These are phyloP conservation scores for Neonothopanus nambi DNA, from an alignment of 1,284 basidiomycete genomes.

Conservation along the genomic window DNA sequence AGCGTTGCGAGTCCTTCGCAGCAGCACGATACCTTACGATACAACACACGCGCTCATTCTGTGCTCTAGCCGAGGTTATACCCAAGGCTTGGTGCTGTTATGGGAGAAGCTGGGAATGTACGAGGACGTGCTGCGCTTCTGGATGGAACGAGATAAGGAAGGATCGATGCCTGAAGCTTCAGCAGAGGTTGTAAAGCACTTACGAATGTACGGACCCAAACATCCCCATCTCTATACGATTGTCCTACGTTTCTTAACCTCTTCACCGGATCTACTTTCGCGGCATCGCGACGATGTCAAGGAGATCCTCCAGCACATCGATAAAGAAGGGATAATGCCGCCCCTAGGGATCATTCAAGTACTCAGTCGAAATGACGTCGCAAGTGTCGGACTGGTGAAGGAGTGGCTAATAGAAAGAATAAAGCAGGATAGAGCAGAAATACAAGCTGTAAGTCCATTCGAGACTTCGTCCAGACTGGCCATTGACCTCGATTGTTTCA, in stretches of 20 bases:
- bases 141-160: conserved; percentile 73
- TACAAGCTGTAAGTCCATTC: conserved; percentile 64
- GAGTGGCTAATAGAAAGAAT: conserved; percentile 85
- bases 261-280: conserved; percentile 66
- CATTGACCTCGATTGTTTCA: conserved; percentile 8
- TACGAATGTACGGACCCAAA: conserved; percentile 72
- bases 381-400: conserved; percentile 89
- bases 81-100: conserved; percentile 81
- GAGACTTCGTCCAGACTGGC: conserved; percentile 17
- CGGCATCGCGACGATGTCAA: conserved; percentile 74
- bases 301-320: conserved; percentile 73
- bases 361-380: conserved; percentile 82
- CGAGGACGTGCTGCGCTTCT: conserved; percentile 91
- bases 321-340: conserved; percentile 80
- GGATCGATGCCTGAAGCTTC: conserved; percentile 54
- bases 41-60: conserved; percentile 90
- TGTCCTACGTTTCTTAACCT: conserved; percentile 89
- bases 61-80: conserved; percentile 84
- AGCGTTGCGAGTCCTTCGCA: conserved; percentile 69
- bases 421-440: conserved; percentile 70
- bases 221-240: conserved; percentile 84
- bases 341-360: conserved; percentile 89
- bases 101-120: conserved; percentile 97
- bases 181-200: conserved; percentile 68
- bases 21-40: conserved; percentile 78